Base-by-base conservation (phyloP, 805 yeast species). In the Kazachstania kunashirensis region DNA sequence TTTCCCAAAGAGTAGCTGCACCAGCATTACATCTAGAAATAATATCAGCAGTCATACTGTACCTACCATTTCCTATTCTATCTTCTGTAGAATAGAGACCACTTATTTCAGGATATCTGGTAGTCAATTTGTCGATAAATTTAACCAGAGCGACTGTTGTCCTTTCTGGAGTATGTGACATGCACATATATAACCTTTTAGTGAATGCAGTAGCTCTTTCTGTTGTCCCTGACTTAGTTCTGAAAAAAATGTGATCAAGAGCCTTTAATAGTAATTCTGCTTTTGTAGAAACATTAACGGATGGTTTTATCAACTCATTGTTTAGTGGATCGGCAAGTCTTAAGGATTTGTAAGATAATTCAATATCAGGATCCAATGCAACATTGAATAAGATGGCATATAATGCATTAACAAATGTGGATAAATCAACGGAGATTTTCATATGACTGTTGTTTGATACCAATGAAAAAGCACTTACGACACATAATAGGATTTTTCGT, bases 1-100 rank as follows among this genome's bases (percentile, higher is more conserved):
- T 75, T 53, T 92, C 98, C 95, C 95, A 92, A 24, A 89, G 61
- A 0, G 86, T 80, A 2, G 96, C 94, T 13, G 89, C 92, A 29
- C 80, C 89, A 2, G 94, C 73, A 52, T 92, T 88, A 47, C 83
- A 66, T 54, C 89, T 75, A 46, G 80, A 84, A 16, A 84, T 75
- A 31, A 73, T 77, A 36, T 72, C 73, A 10, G 70, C 70, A 33
- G 77, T 85, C 46, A 79, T 66, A 19, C 75, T 73, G 52, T 80
- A 81, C 11, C 68, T 66, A 33, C 96, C 97, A 40, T 89, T 86
- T 27, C 77, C 76, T 28, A 92, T 73, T 46, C 92, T 70, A 53
- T 92, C 98, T 33, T 86, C 95, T 1, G 96, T 84, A 16, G 84
- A 76, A 62, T 80, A 85, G 34, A 89, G 63, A 1, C 94, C 83